Evolutionary conservation across 805 yeast genomes (phyloP).

Genomic region (Suhomyces sp.): DNA sequence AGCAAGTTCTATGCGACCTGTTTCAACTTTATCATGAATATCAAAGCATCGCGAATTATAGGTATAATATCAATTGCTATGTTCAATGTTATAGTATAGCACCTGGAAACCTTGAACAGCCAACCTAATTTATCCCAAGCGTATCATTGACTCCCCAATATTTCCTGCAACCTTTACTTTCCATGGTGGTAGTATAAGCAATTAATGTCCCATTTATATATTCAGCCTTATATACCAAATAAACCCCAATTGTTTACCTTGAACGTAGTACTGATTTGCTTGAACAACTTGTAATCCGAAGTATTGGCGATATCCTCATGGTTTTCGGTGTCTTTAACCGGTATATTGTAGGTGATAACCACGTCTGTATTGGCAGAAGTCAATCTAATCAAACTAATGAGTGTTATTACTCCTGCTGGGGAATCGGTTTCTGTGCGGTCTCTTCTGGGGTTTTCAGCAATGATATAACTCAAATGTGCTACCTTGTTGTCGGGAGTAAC

Average conservation of each 20-base stretch:
- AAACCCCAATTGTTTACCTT: conserved; percentile 48
- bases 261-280: conserved; percentile 26
- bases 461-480: conserved; percentile 5
- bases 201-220: no score
- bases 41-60: no score
- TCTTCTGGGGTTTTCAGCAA: conserved; percentile 10
- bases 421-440: conserved; percentile 13
- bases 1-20: no score
- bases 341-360: conserved; percentile 58
- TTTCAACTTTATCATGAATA: no score
- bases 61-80: no score
- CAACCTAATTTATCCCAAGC: no score
- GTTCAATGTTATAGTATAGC: no score
- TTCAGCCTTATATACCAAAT: no score
- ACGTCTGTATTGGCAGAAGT: conserved; percentile 57
- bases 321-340: conserved; percentile 21
- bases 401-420: conserved; percentile 38
- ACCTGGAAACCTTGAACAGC: no score
- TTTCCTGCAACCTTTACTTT: no score
- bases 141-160: no score
- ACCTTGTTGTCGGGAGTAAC: conserved; percentile 5
- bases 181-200: no score
- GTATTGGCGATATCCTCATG: conserved; percentile 5
- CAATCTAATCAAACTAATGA: conserved; percentile 59
- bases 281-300: conserved; percentile 24